These are phyloP conservation scores for Lactifluus echinatus DNA, from an alignment of 768 basidiomycete genomes.

Conservation along the genomic window DNA sequence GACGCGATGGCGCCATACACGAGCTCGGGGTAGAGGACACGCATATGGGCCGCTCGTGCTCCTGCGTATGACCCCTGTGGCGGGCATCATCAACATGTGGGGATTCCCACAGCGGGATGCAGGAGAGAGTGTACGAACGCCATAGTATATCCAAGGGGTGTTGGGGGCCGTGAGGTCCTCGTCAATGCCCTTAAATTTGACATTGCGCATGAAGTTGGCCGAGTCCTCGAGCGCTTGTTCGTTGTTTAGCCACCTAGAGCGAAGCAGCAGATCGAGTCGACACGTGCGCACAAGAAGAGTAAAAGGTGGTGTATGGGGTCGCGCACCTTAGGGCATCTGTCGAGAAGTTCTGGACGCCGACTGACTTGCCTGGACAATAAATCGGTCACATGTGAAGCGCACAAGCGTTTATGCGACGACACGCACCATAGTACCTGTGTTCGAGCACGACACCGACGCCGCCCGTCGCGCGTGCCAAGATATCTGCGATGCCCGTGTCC, in stretches of 20 bases:
- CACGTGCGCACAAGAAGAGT: not conserved
- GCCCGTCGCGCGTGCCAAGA: conserved; percentile 71
- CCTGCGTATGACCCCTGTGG: conserved; percentile 87
- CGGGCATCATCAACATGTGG: not conserved
- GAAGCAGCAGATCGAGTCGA: not conserved
- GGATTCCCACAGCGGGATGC: not conserved
- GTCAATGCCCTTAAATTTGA: conserved; percentile 63
- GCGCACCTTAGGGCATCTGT: conserved; percentile 70
- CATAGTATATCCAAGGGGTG: conserved; percentile 90
- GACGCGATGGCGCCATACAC: conserved; percentile 87
- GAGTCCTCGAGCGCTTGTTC: conserved; percentile 86
- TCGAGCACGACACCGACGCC: conserved; percentile 92
- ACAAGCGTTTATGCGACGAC: not conserved
- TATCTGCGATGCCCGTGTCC: conserved; percentile 65
- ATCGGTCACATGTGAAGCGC: conserved; percentile 9
- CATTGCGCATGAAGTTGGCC: conserved; percentile 79
- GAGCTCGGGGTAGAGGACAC: conserved; percentile 75
- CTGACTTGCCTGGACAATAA: conserved; percentile 49
- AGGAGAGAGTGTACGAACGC: conserved; percentile 39
- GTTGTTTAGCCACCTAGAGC: conserved; percentile 74
- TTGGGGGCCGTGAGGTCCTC: conserved; percentile 65
- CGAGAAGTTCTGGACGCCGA: conserved; percentile 67
- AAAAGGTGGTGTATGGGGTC: too few species aligned
- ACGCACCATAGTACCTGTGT: conserved; percentile 78
- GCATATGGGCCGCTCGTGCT: conserved; percentile 89